Percentiles rank a stretch among this genome's conserved stretches.
Conservation (phyloP, 371 early-diverging fungal genomes). For the Mucor piriformis region DNA sequence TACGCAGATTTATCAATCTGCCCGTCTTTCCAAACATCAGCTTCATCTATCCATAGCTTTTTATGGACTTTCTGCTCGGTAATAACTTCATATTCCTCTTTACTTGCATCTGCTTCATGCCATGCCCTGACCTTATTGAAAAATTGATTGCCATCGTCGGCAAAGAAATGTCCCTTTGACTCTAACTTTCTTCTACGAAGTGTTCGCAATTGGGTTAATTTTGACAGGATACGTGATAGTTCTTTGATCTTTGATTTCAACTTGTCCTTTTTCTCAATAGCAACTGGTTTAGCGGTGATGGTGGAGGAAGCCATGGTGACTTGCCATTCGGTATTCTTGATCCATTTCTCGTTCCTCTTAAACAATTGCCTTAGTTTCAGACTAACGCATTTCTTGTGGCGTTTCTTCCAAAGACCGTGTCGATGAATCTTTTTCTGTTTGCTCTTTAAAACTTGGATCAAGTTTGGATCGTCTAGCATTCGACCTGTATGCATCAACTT, state of each 20-base stretch:
- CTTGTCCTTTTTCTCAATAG: background rate
- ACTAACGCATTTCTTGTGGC: slow-evolving; percentile 7
- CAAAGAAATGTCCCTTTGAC: slow-evolving; percentile 50
- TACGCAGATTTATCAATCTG: slow-evolving; percentile 33
- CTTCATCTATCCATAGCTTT: slow-evolving; percentile 22
- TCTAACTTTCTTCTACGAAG: slow-evolving; percentile 24
- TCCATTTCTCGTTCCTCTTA: slow-evolving; percentile 12
- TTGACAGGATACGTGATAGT: slow-evolving; percentile 7
- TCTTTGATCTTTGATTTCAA: slow-evolving; percentile 12
- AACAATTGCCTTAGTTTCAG: background rate
- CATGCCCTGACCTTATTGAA: slow-evolving; percentile 43
- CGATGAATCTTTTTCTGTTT: slow-evolving; percentile 20
- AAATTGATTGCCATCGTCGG: slow-evolving; percentile 51
- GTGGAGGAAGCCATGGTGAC: slow-evolving; percentile 8
- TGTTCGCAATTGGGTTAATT: slow-evolving; percentile 13
- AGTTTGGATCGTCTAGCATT: background rate
- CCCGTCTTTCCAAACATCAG: slow-evolving; percentile 33
- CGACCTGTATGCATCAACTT: slow-evolving; percentile 20
- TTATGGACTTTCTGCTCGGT: background rate
- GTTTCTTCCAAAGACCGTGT: slow-evolving; percentile 24
- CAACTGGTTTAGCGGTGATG: background rate
- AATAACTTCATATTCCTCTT: slow-evolving; percentile 16
- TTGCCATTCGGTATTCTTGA: slow-evolving; percentile 20
- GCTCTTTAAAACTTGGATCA: background rate
- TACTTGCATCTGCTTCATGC: slow-evolving; percentile 21